phyloP scores from a whole-genome alignment of 345 rosid genomes.

The Lumnitzera racemosa region DNA sequence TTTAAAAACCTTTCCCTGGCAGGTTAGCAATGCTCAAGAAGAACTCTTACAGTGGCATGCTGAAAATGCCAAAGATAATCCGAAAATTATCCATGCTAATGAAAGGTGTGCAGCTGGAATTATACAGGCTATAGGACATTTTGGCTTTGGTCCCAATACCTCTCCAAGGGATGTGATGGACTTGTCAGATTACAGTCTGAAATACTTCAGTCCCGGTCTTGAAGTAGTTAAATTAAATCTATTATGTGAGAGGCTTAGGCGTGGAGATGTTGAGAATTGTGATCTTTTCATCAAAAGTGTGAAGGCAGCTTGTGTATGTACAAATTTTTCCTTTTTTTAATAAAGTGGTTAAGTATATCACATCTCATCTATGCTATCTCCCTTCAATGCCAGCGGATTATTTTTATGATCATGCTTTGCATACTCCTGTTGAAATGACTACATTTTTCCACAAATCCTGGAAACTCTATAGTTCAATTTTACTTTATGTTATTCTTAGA shows the following conservation, averaged over 20 bases:
- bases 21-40: slow-evolving; percentile 99
- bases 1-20: slow-evolving; percentile 3
- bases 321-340: slow-evolving; percentile 4
- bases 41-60: slow-evolving; percentile 90
- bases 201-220: slow-evolving; percentile 37
- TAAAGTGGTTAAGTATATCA: background rate
- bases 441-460: too few species aligned
- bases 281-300: slow-evolving; percentile 56
- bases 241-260: slow-evolving; percentile 88
- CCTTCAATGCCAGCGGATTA: background rate
- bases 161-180: slow-evolving; percentile 81
- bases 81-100: slow-evolving; percentile 71
- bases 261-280: slow-evolving; percentile 71
- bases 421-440: too few species aligned
- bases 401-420: background rate
- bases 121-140: slow-evolving; percentile 85
- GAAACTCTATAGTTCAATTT: too few species aligned
- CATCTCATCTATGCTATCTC: background rate
- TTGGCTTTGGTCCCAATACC: slow-evolving; percentile 74
- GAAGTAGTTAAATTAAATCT: slow-evolving; percentile 67
- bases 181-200: slow-evolving; percentile 21
- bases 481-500: too few species aligned
- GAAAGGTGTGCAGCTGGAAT: slow-evolving; percentile 95
- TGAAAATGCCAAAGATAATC: slow-evolving; percentile 75
- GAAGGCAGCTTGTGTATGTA: slow-evolving; percentile 66